These are phyloP conservation scores for Pythium dissotocum DNA, from an alignment of 352 stramenopile species.

Conservation along the genomic window DNA sequence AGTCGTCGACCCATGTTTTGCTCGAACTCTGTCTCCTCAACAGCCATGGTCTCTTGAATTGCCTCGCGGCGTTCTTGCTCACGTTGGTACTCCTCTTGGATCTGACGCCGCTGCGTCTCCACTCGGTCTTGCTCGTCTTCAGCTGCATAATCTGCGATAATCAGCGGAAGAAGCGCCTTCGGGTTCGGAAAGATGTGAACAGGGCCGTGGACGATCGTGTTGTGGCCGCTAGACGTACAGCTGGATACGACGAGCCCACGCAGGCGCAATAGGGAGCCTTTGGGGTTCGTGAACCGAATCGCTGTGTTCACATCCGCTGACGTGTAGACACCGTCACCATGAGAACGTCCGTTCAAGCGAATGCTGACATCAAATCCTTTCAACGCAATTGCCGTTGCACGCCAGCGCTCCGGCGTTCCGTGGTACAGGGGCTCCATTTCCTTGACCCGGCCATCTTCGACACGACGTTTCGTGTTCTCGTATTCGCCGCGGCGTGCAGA, in stretches of 20 bases:
- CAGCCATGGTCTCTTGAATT: conserved; percentile 14
- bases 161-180: conserved; percentile 17
- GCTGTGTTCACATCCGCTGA: neutral
- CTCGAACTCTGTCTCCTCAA: conserved; percentile 17
- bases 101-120: neutral
- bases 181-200: conserved; percentile 30
- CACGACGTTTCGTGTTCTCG: neutral
- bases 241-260: conserved; percentile 12
- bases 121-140: conserved; percentile 15
- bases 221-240: neutral
- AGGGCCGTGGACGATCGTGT: conserved; percentile 12
- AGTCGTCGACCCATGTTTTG: neutral
- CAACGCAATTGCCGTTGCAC: conserved; percentile 28
- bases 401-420: conserved; percentile 26
- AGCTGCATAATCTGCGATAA: conserved; percentile 23
- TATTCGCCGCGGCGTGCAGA: neutral
- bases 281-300: neutral
- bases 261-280: conserved; percentile 19
- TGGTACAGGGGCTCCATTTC: conserved; percentile 20
- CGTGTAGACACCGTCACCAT: conserved; percentile 25
- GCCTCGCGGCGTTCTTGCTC: neutral
- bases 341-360: conserved; percentile 8
- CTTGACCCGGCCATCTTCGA: neutral
- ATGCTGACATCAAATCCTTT: conserved; percentile 26
- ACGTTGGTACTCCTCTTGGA: neutral